These are phyloP conservation scores for Scedosporium boydii DNA, from an alignment of 2,329 filamentous ascomycete species.

Conservation along the genomic window DNA sequence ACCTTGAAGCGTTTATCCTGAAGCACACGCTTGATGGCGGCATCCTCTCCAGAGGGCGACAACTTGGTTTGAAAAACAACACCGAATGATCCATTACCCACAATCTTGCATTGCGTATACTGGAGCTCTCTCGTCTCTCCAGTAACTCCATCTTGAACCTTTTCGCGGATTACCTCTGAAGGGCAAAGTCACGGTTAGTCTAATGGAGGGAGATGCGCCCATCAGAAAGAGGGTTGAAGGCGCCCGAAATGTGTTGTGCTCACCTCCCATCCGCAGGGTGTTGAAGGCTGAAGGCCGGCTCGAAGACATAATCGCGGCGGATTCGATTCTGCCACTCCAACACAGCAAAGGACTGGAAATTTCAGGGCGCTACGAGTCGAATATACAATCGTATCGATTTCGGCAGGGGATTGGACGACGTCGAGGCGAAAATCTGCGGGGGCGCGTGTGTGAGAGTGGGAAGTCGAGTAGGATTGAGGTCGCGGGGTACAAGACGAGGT, in stretches of 20 bases:
- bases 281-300: slow-evolving; percentile 85
- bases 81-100: slow-evolving; percentile 96
- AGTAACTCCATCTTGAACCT: slow-evolving; percentile 95
- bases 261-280: slow-evolving; percentile 92
- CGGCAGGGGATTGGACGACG: not conserved
- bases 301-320: slow-evolving; percentile 60
- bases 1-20: slow-evolving; percentile 99
- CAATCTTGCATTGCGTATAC: slow-evolving; percentile 99
- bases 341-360: not conserved
- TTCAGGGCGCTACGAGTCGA: not conserved
- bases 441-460: not conserved
- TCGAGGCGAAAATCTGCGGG: not conserved
- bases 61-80: slow-evolving; percentile 99
- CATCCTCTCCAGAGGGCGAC: slow-evolving; percentile 94
- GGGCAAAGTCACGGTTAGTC: slow-evolving; percentile 8
- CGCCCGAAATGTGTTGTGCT: slow-evolving; percentile 27
- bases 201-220: slow-evolving; percentile 13
- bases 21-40: slow-evolving; percentile 95
- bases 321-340: not conserved
- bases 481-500: not conserved
- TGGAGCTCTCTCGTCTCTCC: slow-evolving; percentile 94
- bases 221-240: slow-evolving; percentile 6
- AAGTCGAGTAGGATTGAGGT: not conserved
- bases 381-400: not conserved
- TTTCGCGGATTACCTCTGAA: slow-evolving; percentile 92